phyloP scores from a whole-genome alignment of 2,329 filamentous ascomycete species.

The Clarireedia monteithiana region DNA sequence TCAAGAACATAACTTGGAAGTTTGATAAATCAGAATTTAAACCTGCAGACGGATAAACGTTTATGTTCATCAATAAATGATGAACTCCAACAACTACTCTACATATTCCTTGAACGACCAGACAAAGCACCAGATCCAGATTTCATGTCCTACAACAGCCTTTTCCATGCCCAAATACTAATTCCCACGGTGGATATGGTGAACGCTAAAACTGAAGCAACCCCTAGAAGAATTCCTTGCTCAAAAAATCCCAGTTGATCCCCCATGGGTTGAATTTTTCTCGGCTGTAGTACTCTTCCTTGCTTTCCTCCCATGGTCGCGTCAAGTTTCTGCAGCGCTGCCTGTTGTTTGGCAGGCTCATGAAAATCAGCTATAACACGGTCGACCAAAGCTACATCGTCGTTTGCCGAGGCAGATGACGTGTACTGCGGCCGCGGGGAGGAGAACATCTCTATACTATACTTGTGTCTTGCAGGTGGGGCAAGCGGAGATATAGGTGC shows the following conservation, averaged over 20 bases:
- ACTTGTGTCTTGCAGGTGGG: constrained; percentile 26
- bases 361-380: no score
- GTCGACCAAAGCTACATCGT: no score
- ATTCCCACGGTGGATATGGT: constrained; percentile 11
- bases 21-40: no score
- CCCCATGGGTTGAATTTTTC: constrained; percentile 27
- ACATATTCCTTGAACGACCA: no score
- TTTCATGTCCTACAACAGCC: background rate
- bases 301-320: no score
- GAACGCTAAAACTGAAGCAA: constrained; percentile 19
- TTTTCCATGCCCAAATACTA: constrained; percentile 5
- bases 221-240: constrained; percentile 36
- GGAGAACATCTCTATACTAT: constrained; percentile 38
- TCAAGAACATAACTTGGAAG: no score
- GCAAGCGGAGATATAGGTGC: constrained; percentile 19
- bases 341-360: background rate
- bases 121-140: no score
- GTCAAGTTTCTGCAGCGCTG: constrained; percentile 1
- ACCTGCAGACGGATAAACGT: no score
- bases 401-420: background rate
- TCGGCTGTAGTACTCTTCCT: constrained; percentile 22
- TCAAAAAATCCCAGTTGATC: constrained; percentile 40
- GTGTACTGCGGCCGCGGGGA: constrained; percentile 37
- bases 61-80: no score
- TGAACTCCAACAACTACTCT: no score